These are phyloP conservation scores for Botrytis squamosa DNA, from an alignment of 2,329 filamentous ascomycete species.

Conservation along the genomic window DNA sequence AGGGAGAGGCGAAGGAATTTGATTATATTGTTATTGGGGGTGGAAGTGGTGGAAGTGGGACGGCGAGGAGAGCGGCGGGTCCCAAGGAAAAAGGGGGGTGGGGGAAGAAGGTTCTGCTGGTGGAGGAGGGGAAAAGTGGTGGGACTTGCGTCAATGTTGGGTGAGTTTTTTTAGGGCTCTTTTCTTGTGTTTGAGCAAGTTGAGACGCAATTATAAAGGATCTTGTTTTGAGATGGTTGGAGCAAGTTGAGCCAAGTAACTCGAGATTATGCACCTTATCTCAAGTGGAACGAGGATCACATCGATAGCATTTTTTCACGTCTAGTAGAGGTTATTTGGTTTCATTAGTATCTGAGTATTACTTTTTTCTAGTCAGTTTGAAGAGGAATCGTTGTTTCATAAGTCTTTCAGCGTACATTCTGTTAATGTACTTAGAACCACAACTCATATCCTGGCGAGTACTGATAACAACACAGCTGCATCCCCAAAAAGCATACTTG, in stretches of 20 bases:
- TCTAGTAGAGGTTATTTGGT: background rate
- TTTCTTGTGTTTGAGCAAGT: background rate
- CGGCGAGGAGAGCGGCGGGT: constrained; percentile 46
- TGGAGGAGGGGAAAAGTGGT: constrained; percentile 49
- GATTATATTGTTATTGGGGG: constrained; percentile 55
- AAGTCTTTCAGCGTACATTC: background rate
- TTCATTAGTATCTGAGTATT: background rate
- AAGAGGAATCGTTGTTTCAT: background rate
- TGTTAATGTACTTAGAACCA: background rate
- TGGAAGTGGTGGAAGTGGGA: constrained; percentile 50
- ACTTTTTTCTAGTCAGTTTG: background rate
- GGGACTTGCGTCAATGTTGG: constrained; percentile 55
- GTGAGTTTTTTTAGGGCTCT: constrained; percentile 38
- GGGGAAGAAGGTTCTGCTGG: constrained; percentile 49
- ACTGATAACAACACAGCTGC: constrained; percentile 41
- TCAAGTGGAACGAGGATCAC: background rate
- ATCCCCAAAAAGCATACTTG: constrained; percentile 54
- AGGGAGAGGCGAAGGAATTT: constrained; percentile 43
- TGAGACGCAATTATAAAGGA: too few relatives aligned
- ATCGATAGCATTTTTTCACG: too few relatives aligned
- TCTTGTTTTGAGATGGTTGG: background rate
- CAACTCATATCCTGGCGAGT: background rate
- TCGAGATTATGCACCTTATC: background rate
- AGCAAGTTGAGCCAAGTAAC: background rate
- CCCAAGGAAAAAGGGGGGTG: constrained; percentile 45